Conservation (phyloP, 305 asterid species). For the Fraxinus floribunda region DNA sequence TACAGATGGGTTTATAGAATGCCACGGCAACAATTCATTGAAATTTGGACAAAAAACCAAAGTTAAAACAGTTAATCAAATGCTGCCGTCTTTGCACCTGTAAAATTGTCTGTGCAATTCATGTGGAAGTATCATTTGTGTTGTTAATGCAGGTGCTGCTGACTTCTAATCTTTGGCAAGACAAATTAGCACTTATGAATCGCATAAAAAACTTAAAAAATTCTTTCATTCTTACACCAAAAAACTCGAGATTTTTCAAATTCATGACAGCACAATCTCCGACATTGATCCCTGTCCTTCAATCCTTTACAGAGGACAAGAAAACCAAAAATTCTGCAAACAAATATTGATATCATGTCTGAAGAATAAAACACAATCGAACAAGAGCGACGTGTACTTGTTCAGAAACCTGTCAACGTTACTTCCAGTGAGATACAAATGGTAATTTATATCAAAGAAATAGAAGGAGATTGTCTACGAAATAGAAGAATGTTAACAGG, state of each 20-base stretch:
- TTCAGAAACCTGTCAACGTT: neutral
- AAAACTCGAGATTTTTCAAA: neutral
- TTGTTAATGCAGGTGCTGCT: neutral
- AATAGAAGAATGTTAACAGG: neutral
- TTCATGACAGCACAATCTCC: neutral
- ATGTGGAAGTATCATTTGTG: no score
- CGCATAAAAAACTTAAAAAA: no score
- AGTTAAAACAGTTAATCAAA: neutral
- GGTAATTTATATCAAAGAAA: neutral
- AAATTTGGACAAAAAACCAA: neutral
- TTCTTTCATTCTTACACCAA: neutral
- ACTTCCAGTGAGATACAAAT: neutral
- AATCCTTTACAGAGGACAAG: neutral
- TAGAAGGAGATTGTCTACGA: neutral
- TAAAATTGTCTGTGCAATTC: neutral
- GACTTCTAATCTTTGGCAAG: neutral
- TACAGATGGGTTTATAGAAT: no score
- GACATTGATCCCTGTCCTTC: neutral
- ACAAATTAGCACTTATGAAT: neutral
- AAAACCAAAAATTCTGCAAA: neutral
- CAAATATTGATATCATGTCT: neutral
- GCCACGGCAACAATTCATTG: neutral
- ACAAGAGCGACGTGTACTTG: neutral
- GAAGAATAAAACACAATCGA: neutral
- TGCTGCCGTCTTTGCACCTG: neutral